These are phyloP conservation scores for Tulasnella sp. DNA, from an alignment of 768 basidiomycete genomes.

Conservation along the genomic window DNA sequence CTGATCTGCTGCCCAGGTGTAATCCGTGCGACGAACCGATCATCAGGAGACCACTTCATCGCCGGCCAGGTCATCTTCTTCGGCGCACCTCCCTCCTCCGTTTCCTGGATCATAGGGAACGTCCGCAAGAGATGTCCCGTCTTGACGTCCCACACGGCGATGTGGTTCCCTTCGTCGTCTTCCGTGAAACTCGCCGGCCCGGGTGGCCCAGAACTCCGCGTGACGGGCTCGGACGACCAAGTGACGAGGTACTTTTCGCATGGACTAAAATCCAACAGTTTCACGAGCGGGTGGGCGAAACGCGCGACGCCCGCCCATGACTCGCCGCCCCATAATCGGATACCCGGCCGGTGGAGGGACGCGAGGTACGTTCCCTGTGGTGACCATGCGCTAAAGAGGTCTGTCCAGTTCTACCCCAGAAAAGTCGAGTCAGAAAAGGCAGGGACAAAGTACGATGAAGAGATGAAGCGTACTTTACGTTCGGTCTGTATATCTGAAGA, in stretches of 20 bases:
- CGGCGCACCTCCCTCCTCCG: conserved; percentile 36
- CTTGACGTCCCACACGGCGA: conserved; percentile 98
- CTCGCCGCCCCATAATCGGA: conserved; percentile 87
- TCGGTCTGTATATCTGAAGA: conserved; percentile 65
- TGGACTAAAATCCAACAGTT: conserved; percentile 93
- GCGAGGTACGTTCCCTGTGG: conserved; percentile 90
- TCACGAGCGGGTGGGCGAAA: conserved; percentile 90
- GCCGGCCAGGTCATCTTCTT: conserved; percentile 90
- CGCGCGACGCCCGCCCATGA: conserved; percentile 82
- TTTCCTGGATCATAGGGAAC: conserved; percentile 51
- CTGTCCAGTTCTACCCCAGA: conserved; percentile 71
- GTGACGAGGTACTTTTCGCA: conserved; percentile 95
- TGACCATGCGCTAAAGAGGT: conserved; percentile 94
- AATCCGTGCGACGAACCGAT: conserved; percentile 83
- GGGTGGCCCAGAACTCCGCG: conserved; percentile 65
- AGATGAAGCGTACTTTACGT: conserved; percentile 52
- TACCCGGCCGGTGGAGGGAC: conserved; percentile 88
- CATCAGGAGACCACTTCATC: conserved; percentile 95
- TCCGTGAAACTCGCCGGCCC: conserved; percentile 78
- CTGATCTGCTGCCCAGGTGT: conserved; percentile 89
- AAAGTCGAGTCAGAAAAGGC: not conserved
- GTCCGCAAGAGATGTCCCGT: conserved; percentile 85
- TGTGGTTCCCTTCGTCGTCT: conserved; percentile 91
- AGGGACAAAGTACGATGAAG: not conserved
- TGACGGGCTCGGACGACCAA: conserved; percentile 90